Evolutionary conservation across 768 basidiomycete species (phyloP).

Genomic region (Boletus rufocinnamomeus): DNA sequence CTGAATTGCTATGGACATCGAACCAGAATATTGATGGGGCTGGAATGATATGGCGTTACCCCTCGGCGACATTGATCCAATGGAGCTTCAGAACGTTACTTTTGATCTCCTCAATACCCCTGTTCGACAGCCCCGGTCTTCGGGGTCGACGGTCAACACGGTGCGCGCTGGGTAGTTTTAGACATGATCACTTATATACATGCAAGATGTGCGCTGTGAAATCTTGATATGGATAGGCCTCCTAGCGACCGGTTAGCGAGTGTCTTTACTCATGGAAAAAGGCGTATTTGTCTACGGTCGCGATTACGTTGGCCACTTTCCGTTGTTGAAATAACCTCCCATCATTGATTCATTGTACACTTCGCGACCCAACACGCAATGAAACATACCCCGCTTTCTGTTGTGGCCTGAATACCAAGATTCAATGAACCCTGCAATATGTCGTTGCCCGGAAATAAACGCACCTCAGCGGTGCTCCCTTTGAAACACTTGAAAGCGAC

Average conservation of each 20-base stretch:
- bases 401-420: no score
- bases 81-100: background rate
- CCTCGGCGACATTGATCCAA: background rate
- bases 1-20: background rate
- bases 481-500: background rate
- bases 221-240: background rate
- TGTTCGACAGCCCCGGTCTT: conserved; percentile 4
- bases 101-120: conserved; percentile 2
- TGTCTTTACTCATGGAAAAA: background rate
- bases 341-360: no score
- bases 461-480: background rate
- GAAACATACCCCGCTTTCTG: no score
- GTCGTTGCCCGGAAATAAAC: background rate
- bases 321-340: background rate
- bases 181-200: conserved; percentile 7
- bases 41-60: background rate
- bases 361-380: no score
- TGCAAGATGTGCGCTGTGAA: conserved; percentile 10
- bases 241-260: background rate
- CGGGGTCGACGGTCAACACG: background rate
- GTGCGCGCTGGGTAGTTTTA: background rate
- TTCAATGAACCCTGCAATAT: no score
- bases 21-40: background rate
- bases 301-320: background rate
- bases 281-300: background rate